A percentile compares a stretch with the other conserved stretches of the same genome.
Evolutionary conservation across 2,329 filamentous ascomycete species (phyloP).

Genomic region (Colletotrichum tanaceti): DNA sequence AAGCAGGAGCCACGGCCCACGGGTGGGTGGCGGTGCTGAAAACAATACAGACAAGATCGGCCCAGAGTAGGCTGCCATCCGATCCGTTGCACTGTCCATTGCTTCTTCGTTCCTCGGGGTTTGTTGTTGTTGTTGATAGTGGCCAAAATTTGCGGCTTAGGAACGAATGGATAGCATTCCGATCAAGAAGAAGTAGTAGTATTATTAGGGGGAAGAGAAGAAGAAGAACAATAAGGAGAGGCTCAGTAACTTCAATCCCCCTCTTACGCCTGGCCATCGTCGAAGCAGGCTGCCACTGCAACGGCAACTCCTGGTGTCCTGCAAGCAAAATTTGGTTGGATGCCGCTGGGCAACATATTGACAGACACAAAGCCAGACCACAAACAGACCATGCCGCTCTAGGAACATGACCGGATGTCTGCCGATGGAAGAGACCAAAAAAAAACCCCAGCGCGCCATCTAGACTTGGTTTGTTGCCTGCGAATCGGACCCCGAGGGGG

Average conservation of each 20-base stretch:
- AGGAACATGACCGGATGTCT: constrained; percentile 7
- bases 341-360: not conserved
- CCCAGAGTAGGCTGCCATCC: not conserved
- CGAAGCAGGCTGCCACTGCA: constrained; percentile 9
- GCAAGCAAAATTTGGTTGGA: not conserved
- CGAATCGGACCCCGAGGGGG: not conserved
- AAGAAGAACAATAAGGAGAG: not conserved
- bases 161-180: not conserved
- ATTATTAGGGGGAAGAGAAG: not conserved
- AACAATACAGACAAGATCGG: too few relatives aligned
- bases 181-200: not conserved
- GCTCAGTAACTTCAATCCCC: not conserved
- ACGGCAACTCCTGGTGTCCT: constrained; percentile 13
- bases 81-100: constrained; percentile 4
- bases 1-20: constrained; percentile 18
- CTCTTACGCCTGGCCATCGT: constrained; percentile 15
- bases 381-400: constrained; percentile 25
- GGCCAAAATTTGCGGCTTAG: constrained; percentile 6
- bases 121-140: not conserved
- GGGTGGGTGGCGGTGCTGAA: constrained; percentile 37
- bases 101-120: not conserved
- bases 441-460: constrained; percentile 10
- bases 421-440: constrained; percentile 17
- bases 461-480: constrained; percentile 7
- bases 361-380: not conserved